Conservation (phyloP, 2,329 filamentous ascomycete genomes). For the Verticillium dahliae region DNA sequence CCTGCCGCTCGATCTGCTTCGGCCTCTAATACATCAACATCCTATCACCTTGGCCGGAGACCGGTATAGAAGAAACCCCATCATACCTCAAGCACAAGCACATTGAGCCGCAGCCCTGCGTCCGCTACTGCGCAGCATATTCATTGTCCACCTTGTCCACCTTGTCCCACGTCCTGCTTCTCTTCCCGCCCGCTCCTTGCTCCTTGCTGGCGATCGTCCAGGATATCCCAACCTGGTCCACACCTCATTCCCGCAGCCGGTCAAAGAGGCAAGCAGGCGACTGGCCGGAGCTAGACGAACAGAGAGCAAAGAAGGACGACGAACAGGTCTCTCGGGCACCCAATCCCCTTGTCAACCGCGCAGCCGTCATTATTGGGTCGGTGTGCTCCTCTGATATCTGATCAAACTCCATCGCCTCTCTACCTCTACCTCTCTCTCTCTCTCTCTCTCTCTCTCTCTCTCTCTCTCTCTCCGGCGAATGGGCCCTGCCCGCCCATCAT, state of each 20-base stretch:
- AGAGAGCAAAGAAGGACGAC: background rate
- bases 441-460: background rate
- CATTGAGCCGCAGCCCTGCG: constrained; percentile 10
- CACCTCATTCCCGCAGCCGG: constrained; percentile 5
- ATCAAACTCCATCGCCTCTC: background rate
- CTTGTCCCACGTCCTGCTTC: background rate
- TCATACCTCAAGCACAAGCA: constrained; percentile 11
- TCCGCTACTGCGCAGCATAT: constrained; percentile 1
- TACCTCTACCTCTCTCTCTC: background rate
- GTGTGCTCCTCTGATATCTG: constrained; percentile 4
- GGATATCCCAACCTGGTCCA: background rate
- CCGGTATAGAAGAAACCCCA: constrained; percentile 7
- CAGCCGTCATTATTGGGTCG: constrained; percentile 1
- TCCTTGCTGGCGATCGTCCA: constrained; percentile 1
- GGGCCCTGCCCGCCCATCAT: no score
- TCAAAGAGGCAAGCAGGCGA: constrained; percentile 1
- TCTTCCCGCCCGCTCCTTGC: background rate
- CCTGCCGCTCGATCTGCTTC: constrained; percentile 5
- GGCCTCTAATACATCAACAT: constrained; percentile 2
- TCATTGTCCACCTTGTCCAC: constrained; percentile 10
- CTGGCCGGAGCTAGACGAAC: background rate
- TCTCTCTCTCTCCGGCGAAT: background rate
- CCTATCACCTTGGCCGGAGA: background rate
- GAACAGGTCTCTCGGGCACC: constrained; percentile 4
- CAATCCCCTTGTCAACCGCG: constrained; percentile 2